phyloP scores from a whole-genome alignment of 768 basidiomycete species.

The Gyrodon lividus region DNA sequence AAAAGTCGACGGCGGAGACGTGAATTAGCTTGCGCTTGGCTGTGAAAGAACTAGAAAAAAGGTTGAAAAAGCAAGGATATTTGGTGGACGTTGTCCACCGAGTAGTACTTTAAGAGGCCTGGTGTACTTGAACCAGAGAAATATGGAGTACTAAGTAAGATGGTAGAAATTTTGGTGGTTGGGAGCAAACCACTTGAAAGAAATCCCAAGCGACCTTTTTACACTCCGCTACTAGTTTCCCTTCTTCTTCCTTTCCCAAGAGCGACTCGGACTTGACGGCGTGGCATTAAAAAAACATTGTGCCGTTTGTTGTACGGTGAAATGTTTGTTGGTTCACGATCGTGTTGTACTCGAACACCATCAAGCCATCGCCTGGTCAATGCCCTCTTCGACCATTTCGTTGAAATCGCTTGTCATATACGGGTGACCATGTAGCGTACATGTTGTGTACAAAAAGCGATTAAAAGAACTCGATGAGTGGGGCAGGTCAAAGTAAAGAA shows the following conservation, averaged over 20 bases:
- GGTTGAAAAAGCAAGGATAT: conserved; percentile 30
- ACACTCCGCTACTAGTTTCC: conserved; percentile 33
- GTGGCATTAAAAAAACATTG: no score
- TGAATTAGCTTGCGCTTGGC: conserved; percentile 35
- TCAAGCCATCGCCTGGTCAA: no score
- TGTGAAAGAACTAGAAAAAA: conserved; percentile 24
- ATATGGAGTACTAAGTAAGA: conserved; percentile 39
- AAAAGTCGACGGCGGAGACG: conserved; percentile 21
- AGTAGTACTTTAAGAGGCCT: conserved; percentile 33
- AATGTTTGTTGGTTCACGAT: no score
- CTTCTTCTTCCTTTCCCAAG: conserved; percentile 26
- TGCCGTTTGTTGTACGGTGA: no score
- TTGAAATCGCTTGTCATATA: conserved; percentile 17
- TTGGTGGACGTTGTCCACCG: conserved; percentile 31
- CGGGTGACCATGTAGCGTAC: conserved; percentile 7
- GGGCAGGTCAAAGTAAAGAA: conserved; percentile 1
- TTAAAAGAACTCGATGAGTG: conserved; percentile 16
- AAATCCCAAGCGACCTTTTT: conserved; percentile 31
- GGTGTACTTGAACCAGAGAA: conserved; percentile 36
- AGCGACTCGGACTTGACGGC: not conserved
- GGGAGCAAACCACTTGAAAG: conserved; percentile 25
- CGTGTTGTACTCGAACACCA: no score
- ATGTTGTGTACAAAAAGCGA: conserved; percentile 10
- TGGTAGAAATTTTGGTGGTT: conserved; percentile 34
- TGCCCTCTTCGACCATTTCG: no score